Evolutionary conservation across 495 filamentous ascomycete species (phyloP).

Genomic region (Penicillium chermesinum): DNA sequence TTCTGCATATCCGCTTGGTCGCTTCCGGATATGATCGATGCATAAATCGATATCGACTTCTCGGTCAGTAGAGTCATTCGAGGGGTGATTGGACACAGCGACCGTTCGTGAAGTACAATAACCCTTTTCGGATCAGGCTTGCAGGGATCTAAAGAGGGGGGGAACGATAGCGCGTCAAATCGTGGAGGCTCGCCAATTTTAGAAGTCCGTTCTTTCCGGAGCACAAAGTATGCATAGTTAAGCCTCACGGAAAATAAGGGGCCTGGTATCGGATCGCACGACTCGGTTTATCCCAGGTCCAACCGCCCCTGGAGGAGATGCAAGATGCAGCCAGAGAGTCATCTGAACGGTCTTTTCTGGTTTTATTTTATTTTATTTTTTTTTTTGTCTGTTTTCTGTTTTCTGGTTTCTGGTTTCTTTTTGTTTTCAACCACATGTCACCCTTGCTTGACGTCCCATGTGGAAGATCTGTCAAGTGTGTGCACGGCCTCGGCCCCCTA

Average conservation of each 20-base stretch:
- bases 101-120: neutral
- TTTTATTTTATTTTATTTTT: too few species aligned
- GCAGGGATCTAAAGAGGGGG: neutral
- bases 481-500: neutral
- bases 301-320: too few species aligned
- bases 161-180: neutral
- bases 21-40: neutral
- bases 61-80: neutral
- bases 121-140: neutral
- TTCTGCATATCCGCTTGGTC: neutral
- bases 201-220: neutral
- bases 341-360: too few species aligned
- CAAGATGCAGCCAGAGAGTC: too few species aligned
- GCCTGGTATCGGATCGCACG: too few species aligned
- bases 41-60: neutral
- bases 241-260: neutral
- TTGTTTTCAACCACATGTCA: slow-evolving; percentile 19
- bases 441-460: slow-evolving; percentile 21
- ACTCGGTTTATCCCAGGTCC: too few species aligned
- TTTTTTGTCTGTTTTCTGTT: too few species aligned
- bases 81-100: neutral
- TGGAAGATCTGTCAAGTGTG: slow-evolving; percentile 17
- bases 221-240: neutral
- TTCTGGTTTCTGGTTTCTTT: too few species aligned
- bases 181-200: neutral